phyloP scores from a whole-genome alignment of 225 moss, liverwort and hornwort genomes.

The Takakia lepidozioides region DNA sequence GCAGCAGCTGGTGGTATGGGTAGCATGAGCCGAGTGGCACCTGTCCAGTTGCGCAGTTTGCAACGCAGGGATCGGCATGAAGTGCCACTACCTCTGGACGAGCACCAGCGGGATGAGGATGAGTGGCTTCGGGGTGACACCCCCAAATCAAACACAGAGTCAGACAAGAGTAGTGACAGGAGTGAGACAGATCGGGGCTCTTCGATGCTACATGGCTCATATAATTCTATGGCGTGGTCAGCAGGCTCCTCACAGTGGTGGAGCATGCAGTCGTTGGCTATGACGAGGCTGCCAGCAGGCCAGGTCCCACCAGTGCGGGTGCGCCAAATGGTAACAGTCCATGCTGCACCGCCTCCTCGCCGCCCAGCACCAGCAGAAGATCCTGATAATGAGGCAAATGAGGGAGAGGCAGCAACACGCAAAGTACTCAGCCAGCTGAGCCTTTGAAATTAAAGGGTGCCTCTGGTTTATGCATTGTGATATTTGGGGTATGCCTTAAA shows the following conservation, averaged over 20 bases:
- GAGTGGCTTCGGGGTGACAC: constrained; percentile 47
- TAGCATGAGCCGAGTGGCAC: constrained; percentile 18
- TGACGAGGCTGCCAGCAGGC: constrained; percentile 9
- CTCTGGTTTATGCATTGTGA: constrained; percentile 6
- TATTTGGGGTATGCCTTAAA: constrained; percentile 66
- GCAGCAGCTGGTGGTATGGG: constrained; percentile 23
- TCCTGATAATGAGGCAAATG: constrained; percentile 38
- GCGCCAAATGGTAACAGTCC: constrained; percentile 32
- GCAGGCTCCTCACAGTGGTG: constrained; percentile 23
- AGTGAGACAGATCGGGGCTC: constrained; percentile 22
- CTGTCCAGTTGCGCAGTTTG: constrained; percentile 18
- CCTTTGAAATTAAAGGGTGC: constrained; percentile 38
- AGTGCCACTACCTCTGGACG: constrained; percentile 32
- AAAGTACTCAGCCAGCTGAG: constrained; percentile 98
- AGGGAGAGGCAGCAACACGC: constrained; percentile 77
- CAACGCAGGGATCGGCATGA: constrained; percentile 39
- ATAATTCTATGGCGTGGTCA: constrained; percentile 49
- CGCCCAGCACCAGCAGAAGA: constrained; percentile 35
- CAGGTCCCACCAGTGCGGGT: constrained; percentile 38
- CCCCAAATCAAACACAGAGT: constrained; percentile 20
- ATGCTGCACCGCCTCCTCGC: constrained; percentile 33
- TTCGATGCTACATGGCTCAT: constrained; percentile 21
- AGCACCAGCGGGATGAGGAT: constrained; percentile 46
- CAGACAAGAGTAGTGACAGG: constrained; percentile 17
- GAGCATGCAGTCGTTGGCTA: constrained; percentile 26